Evolutionary conservation across 306 rosid genomes (phyloP).

Genomic region (Acmispon strigosus): DNA sequence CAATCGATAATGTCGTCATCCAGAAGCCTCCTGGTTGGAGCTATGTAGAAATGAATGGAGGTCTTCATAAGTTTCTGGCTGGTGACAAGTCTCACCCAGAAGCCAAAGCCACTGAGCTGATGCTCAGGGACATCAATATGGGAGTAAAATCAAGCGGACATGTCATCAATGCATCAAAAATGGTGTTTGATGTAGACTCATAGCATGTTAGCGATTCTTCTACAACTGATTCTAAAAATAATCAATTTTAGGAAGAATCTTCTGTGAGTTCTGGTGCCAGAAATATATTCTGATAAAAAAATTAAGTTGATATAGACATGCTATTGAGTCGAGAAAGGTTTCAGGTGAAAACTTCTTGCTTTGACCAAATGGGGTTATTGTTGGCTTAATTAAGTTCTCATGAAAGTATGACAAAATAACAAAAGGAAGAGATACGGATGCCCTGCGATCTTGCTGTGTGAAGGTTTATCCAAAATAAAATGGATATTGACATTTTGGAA

Average conservation of each 20-base stretch:
- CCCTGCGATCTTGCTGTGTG: not conserved
- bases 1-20: constrained; percentile 25
- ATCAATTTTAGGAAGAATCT: too few relatives aligned
- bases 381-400: not conserved
- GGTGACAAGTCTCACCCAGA: constrained; percentile 18
- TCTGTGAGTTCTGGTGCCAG: too few relatives aligned
- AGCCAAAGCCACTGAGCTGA: constrained; percentile 21
- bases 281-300: too few relatives aligned
- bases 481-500: not conserved
- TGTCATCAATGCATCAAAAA: constrained; percentile 17
- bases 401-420: not conserved
- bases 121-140: constrained; percentile 25
- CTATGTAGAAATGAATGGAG: constrained; percentile 36
- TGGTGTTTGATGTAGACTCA: constrained; percentile 27
- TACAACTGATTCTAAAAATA: too few relatives aligned
- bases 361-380: not conserved
- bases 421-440: not conserved
- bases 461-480: not conserved
- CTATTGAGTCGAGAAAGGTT: not conserved
- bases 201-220: not conserved
- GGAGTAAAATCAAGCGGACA: constrained; percentile 21
- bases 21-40: constrained; percentile 50
- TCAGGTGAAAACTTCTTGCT: not conserved
- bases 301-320: not conserved
- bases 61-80: constrained; percentile 32